These are phyloP conservation scores for Gonapodya prolifera DNA, from an alignment of 192 early-diverging fungal genomes.

Conservation along the genomic window DNA sequence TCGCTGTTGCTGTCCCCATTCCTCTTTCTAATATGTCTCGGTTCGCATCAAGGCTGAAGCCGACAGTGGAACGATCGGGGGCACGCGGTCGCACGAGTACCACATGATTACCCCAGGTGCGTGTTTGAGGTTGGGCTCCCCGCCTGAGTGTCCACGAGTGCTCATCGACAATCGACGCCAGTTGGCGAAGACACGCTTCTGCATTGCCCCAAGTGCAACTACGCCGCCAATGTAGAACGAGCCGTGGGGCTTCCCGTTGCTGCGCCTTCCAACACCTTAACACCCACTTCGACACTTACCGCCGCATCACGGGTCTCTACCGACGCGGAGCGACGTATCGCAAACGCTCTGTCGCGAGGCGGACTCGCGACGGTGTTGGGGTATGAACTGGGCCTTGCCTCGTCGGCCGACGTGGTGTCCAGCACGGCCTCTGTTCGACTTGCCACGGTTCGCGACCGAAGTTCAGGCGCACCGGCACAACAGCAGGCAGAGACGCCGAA, in stretches of 20 bases:
- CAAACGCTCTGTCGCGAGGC: neutral
- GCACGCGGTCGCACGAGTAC: conserved; percentile 78
- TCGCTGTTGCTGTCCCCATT: neutral
- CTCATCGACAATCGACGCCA: neutral
- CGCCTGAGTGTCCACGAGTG: neutral
- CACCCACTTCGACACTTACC: neutral
- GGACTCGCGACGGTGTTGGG: neutral
- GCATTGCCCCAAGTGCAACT: conserved; percentile 56
- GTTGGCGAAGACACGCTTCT: conserved; percentile 76
- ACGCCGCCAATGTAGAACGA: conserved; percentile 75
- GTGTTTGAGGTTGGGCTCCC: neutral
- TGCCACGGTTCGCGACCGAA: neutral
- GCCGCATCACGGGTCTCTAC: too few relatives aligned
- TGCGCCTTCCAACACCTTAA: neutral
- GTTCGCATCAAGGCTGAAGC: conserved; percentile 53
- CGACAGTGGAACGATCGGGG: conserved; percentile 87
- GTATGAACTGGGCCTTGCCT: neutral
- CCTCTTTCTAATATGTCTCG: neutral
- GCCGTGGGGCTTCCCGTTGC: conserved; percentile 27
- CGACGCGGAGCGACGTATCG: neutral
- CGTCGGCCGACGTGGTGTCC: neutral
- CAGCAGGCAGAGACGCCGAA: neutral
- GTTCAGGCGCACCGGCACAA: neutral
- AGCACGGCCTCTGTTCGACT: neutral
- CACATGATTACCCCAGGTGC: conserved; percentile 59